A percentile compares a stretch with the other conserved stretches of the same genome.
phyloP scores from a whole-genome alignment of 352 stramenopile genomes.

The Pythium plurisporium region DNA sequence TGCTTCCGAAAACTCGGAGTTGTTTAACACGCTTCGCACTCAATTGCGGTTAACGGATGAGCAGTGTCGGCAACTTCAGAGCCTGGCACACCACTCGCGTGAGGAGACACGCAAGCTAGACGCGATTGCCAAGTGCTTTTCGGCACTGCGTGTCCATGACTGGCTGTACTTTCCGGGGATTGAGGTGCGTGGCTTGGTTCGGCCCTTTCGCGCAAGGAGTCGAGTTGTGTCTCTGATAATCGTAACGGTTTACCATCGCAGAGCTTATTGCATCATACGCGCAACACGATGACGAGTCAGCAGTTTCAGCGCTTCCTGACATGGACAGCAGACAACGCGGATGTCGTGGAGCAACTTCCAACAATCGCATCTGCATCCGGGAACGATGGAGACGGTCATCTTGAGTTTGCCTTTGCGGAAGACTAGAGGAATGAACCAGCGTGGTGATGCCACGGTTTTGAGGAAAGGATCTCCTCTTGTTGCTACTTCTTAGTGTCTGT shows the following conservation, averaged over 20 bases:
- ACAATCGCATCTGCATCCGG: conserved; percentile 24
- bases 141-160: conserved; percentile 71
- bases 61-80: conserved; percentile 58
- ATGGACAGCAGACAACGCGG: conserved; percentile 70
- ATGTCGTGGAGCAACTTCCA: conserved; percentile 69
- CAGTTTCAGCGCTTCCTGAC: conserved; percentile 83
- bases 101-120: conserved; percentile 75
- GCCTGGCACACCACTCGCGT: conserved; percentile 36
- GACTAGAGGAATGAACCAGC: conserved; percentile 29
- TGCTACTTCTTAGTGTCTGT: background rate
- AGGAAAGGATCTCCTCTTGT: too few relatives aligned
- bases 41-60: conserved; percentile 65
- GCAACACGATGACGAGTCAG: conserved; percentile 71
- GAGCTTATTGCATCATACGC: conserved; percentile 68
- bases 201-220: background rate
- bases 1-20: conserved; percentile 53
- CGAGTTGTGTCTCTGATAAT: too few relatives aligned
- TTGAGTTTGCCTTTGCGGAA: conserved; percentile 80
- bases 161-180: conserved; percentile 84
- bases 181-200: conserved; percentile 39
- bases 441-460: background rate
- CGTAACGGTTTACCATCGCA: conserved; percentile 24
- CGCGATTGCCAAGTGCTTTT: conserved; percentile 85
- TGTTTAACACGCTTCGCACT: conserved; percentile 44
- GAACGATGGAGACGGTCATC: conserved; percentile 35